A percentile compares a stretch with the other conserved stretches of the same genome.
These are phyloP conservation scores for Albizia julibrissin DNA, from an alignment of 306 rosid genomes.

Conservation along the genomic window DNA sequence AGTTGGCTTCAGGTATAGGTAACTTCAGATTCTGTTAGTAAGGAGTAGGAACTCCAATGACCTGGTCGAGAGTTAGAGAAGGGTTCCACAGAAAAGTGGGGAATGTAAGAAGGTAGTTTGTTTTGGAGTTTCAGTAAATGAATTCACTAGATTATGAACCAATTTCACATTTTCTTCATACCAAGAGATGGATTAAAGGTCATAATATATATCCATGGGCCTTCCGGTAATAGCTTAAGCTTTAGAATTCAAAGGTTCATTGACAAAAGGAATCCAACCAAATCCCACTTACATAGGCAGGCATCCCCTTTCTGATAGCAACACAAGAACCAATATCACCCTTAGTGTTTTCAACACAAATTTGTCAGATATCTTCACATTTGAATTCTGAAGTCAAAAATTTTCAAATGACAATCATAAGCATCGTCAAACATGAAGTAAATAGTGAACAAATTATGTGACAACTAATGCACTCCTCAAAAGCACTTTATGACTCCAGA, in stretches of 20 bases:
- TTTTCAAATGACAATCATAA: slow-evolving; percentile 6
- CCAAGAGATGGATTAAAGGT: neutral
- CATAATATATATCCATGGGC: neutral
- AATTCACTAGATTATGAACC: neutral
- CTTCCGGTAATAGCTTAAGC: neutral
- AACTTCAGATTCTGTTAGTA: too few species aligned
- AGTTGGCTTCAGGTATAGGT: too few species aligned
- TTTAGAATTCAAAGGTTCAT: neutral
- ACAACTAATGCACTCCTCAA: neutral
- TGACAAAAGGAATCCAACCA: slow-evolving; percentile 1
- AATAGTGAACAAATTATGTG: slow-evolving; percentile 5
- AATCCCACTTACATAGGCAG: neutral
- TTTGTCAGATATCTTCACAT: neutral
- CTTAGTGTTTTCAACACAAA: neutral
- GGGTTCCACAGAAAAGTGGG: neutral
- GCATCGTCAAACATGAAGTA: neutral
- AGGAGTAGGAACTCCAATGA: too few species aligned
- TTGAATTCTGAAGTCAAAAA: neutral
- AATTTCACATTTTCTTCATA: neutral
- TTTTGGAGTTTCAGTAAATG: neutral
- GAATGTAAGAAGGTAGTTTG: neutral
- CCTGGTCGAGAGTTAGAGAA: too few species aligned
- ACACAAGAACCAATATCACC: neutral
- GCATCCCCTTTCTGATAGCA: neutral
- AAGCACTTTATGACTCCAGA: slow-evolving; percentile 7